phyloP scores from a whole-genome alignment of 2,329 filamentous ascomycete genomes.

The Penicillium italicum region DNA sequence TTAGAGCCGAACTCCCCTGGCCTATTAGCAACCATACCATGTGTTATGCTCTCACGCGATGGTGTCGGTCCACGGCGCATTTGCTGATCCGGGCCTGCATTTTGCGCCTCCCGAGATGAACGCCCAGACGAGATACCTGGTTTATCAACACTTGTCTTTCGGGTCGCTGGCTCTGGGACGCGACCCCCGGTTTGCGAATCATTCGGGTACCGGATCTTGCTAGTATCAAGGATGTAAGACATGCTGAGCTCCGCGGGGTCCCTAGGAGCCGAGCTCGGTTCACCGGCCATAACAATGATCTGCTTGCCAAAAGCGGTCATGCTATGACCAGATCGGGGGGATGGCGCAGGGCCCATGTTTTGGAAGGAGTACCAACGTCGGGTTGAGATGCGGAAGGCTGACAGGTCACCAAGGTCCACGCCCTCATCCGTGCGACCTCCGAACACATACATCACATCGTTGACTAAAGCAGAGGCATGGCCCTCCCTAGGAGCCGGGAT shows the following conservation, averaged over 20 bases:
- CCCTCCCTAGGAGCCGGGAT: conserved; percentile 92
- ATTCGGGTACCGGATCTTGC: conserved; percentile 93
- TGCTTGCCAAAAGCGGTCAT: conserved; percentile 95
- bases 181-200: conserved; percentile 53
- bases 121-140: conserved; percentile 40
- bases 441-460: conserved; percentile 99
- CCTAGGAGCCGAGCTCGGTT: conserved; percentile 81
- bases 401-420: conserved; percentile 84
- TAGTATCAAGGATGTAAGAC: conserved; percentile 88
- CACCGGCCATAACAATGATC: conserved; percentile 86
- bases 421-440: conserved; percentile 94
- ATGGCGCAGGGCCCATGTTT: conserved; percentile 97
- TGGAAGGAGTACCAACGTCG: conserved; percentile 98
- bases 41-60: conserved; percentile 44
- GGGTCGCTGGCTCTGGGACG: conserved; percentile 35
- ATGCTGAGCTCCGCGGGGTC: conserved; percentile 81
- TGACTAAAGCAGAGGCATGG: conserved; percentile 86
- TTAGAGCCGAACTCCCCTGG: conserved; percentile 31
- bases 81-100: conserved; percentile 35
- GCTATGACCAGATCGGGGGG: conserved; percentile 88
- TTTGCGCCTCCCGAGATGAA: conserved; percentile 44
- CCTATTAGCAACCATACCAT: conserved; percentile 20
- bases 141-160: conserved; percentile 47
- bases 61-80: conserved; percentile 38
- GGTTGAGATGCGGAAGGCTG: conserved; percentile 76